Percentiles rank a stretch among this genome's conserved stretches.
Conservation (phyloP, 2,329 filamentous ascomycete genomes). For the Calycina marina region DNA sequence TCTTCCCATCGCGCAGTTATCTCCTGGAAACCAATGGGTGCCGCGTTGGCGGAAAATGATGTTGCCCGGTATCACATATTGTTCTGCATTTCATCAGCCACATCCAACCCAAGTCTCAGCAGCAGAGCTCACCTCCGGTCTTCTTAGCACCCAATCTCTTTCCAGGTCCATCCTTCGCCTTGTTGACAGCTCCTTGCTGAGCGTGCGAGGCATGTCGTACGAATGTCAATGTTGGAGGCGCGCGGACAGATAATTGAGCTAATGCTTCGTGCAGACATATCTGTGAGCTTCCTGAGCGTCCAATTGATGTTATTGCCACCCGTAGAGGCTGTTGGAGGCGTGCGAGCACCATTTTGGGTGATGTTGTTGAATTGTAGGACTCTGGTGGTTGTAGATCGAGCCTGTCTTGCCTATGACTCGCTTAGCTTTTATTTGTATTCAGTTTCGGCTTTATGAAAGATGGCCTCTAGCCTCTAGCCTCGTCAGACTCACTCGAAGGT, state of each 20-base stretch:
- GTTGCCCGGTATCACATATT: conserved; percentile 89
- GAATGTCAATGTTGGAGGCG: conserved; percentile 9
- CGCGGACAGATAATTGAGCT: conserved; percentile 13
- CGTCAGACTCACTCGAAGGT: too few species aligned
- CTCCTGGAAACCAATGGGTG: conserved; percentile 85
- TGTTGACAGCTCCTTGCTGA: conserved; percentile 55
- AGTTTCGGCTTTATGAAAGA: conserved; percentile 2
- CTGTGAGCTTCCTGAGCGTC: conserved; percentile 10
- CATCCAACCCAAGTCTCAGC: too few species aligned
- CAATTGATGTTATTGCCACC: conserved; percentile 23
- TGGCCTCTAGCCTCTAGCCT: background rate
- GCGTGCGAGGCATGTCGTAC: conserved; percentile 29
- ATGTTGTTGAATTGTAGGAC: conserved; percentile 4
- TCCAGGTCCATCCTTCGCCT: conserved; percentile 53
- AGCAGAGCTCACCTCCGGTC: conserved; percentile 50
- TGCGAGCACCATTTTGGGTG: conserved; percentile 26
- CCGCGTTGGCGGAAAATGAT: conserved; percentile 97
- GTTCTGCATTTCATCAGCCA: conserved; percentile 37
- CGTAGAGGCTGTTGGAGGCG: conserved; percentile 30
- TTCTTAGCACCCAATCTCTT: conserved; percentile 95
- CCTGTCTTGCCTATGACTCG: background rate
- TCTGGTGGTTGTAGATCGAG: too few species aligned
- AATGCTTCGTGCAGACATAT: conserved; percentile 19
- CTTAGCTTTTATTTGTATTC: conserved; percentile 1
- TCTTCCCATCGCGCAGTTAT: conserved; percentile 88